These are phyloP conservation scores for Ogataea populi-albae DNA, from an alignment of 805 yeast genomes.

Conservation along the genomic window DNA sequence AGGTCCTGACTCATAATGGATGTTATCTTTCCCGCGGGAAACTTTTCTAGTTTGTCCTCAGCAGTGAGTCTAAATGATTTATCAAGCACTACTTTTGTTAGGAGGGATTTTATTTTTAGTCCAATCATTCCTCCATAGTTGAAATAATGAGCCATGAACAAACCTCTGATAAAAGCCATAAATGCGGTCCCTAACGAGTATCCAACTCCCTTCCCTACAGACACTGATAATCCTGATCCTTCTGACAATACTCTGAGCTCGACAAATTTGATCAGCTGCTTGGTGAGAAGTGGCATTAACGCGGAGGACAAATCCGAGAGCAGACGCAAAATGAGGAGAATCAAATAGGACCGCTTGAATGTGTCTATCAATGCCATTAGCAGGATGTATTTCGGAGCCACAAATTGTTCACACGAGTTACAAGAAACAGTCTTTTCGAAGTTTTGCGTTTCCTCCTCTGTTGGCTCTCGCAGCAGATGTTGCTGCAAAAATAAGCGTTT, in stretches of 20 bases:
- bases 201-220: slow-evolving; percentile 60
- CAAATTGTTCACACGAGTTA: slow-evolving; percentile 1
- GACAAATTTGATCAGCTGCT: slow-evolving; percentile 59
- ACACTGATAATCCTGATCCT: slow-evolving; percentile 37
- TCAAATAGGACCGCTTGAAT: slow-evolving; percentile 42
- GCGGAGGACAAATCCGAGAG: slow-evolving; percentile 46
- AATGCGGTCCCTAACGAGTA: slow-evolving; percentile 66
- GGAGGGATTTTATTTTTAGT: slow-evolving; percentile 61
- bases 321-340: slow-evolving; percentile 39
- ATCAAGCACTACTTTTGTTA: slow-evolving; percentile 62
- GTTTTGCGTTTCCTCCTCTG: slow-evolving; percentile 17
- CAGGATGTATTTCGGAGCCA: slow-evolving; percentile 30
- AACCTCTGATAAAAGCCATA: slow-evolving; percentile 48
- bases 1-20: slow-evolving; percentile 78
- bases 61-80: slow-evolving; percentile 62
- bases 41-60: slow-evolving; percentile 51
- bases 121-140: slow-evolving; percentile 59
- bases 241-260: slow-evolving; percentile 45
- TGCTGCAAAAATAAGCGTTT: slow-evolving; percentile 24
- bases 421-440: slow-evolving; percentile 8
- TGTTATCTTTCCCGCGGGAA: slow-evolving; percentile 67
- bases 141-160: slow-evolving; percentile 58
- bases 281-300: slow-evolving; percentile 62
- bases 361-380: slow-evolving; percentile 38
- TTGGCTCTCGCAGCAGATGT: slow-evolving; percentile 24